Evolutionary conservation across 176 grass and related monocot species (phyloP).

Genomic region (Eragrostis nindensis): DNA sequence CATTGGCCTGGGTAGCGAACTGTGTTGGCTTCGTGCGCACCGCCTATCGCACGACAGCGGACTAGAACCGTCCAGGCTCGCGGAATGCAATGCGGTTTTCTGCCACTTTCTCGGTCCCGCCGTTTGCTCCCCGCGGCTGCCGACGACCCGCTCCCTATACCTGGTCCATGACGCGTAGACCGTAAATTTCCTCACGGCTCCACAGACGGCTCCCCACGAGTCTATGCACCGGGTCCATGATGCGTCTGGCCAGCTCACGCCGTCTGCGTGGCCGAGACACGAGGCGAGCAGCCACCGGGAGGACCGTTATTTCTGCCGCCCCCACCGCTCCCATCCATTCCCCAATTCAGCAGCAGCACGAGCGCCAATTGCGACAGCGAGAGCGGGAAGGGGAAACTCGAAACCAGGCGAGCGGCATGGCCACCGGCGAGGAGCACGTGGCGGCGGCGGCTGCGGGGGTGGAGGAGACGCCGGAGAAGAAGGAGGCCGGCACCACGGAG

Average conservation of each 20-base stretch:
- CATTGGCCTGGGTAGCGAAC: not conserved
- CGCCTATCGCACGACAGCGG: constrained; percentile 6
- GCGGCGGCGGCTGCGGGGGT: constrained; percentile 18
- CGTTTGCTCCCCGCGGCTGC: constrained; percentile 14
- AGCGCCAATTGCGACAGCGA: constrained; percentile 34
- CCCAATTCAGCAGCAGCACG: constrained; percentile 30
- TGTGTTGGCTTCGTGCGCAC: not conserved
- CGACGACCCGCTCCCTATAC: not conserved
- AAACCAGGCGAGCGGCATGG: constrained; percentile 41
- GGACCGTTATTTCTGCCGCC: constrained; percentile 49
- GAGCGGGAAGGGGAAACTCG: constrained; percentile 67
- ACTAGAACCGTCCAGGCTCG: constrained; percentile 32
- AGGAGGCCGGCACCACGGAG: constrained; percentile 29
- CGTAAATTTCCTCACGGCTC: not conserved
- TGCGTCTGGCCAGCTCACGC: not conserved
- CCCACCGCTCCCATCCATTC: constrained; percentile 23
- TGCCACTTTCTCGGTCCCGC: constrained; percentile 35
- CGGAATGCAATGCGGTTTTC: constrained; percentile 27
- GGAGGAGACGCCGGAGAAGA: constrained; percentile 36
- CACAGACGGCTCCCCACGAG: accelerated
- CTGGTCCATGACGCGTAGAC: not conserved
- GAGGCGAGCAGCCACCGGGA: not conserved
- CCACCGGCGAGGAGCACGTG: constrained; percentile 40
- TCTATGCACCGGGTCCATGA: not conserved
- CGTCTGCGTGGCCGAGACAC: constrained; percentile 32